phyloP scores from a whole-genome alignment of 2,329 filamentous ascomycete genomes.

The Clonostachys solani region DNA sequence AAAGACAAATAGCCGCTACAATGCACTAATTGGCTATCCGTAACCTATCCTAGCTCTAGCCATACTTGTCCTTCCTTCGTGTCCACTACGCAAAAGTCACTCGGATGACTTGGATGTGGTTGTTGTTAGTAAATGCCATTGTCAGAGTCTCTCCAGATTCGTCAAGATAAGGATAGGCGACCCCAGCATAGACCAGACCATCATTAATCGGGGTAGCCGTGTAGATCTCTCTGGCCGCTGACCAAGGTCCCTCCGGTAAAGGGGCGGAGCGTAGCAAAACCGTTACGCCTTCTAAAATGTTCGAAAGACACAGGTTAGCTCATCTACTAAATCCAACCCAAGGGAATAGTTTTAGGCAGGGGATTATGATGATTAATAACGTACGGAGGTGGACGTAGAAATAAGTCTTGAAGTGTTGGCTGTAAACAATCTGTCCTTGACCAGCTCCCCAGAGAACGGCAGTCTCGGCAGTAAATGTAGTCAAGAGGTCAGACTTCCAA shows the following conservation, averaged over 20 bases:
- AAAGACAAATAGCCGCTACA: too few species aligned
- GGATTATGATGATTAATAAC: neutral
- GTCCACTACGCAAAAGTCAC: slow-evolving; percentile 13
- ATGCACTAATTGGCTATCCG: too few species aligned
- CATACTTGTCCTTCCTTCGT: neutral
- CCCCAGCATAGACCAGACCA: slow-evolving; percentile 27
- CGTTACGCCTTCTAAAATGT: neutral
- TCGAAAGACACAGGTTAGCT: neutral
- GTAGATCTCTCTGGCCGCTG: slow-evolving; percentile 24
- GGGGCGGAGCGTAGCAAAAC: slow-evolving; percentile 12
- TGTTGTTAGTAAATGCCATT: slow-evolving; percentile 32
- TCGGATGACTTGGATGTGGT: slow-evolving; percentile 28
- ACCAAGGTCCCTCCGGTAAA: slow-evolving; percentile 28
- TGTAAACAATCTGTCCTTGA: slow-evolving; percentile 31
- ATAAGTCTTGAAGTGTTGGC: slow-evolving; percentile 23
- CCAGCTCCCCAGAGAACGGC: slow-evolving; percentile 30
- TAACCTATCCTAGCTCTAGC: too few species aligned
- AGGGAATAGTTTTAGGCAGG: neutral
- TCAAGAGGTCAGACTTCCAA: slow-evolving; percentile 25
- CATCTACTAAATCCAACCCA: neutral
- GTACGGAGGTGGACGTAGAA: slow-evolving; percentile 22
- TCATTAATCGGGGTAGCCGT: slow-evolving; percentile 22
- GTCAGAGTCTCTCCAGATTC: slow-evolving; percentile 24
- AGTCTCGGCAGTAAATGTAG: slow-evolving; percentile 23
- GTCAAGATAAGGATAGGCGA: slow-evolving; percentile 31